Evolutionary conservation across 2,329 filamentous ascomycete species (phyloP), one percentile per base, ranked within the genome.

Genomic region (Xylariaceae sp.): DNA sequence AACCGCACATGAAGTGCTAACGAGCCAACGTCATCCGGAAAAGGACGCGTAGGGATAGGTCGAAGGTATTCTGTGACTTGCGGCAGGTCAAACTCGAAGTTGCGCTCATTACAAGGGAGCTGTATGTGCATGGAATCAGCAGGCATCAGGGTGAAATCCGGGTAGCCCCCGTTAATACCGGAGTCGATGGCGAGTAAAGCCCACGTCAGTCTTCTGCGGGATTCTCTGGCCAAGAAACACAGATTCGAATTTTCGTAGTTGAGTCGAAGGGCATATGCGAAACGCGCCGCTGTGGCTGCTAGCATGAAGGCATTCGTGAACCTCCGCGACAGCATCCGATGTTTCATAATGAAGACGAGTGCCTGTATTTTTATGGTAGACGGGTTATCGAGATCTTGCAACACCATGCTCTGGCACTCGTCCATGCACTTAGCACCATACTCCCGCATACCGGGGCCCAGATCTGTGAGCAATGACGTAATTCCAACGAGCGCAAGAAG

Each of bases 61-160:
- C 68, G 67, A 1, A 77, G 75, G 49, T 71, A 75, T 56, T 84
- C 81, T 7, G 81, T 82, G 3, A 75, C 73, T 63, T 85, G 81
- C 4, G 81, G 79, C 1, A 84, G 75, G 65, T 84, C 81, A 59
- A 83, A 84, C 65, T 86, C 82, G 53, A 80, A 80, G 56, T 79
- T 79, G 2, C 76, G 74, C 66, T 81, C 78, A 61, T 80, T 79
- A 63, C 77, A 81, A 0, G 79, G 79, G 10, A 80, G 73, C 56
- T 79, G 75, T 44, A 81, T 73, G 52, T 75, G 74, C 59, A 81
- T 74, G 9, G 69, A 68, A 46, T 77, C 75, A 3, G 73, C 70
- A 3, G 75, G 71, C 70, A 79, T 79, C 10, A 80, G 65, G 7
- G 77, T 77, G 41, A 79, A 78, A 53, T 81, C 79, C 10, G 73